Evolutionary conservation across 805 yeast genomes (phyloP), one percentile per base, ranked within the genome.

Genomic region (Kodamaea kaohsiungensis): DNA sequence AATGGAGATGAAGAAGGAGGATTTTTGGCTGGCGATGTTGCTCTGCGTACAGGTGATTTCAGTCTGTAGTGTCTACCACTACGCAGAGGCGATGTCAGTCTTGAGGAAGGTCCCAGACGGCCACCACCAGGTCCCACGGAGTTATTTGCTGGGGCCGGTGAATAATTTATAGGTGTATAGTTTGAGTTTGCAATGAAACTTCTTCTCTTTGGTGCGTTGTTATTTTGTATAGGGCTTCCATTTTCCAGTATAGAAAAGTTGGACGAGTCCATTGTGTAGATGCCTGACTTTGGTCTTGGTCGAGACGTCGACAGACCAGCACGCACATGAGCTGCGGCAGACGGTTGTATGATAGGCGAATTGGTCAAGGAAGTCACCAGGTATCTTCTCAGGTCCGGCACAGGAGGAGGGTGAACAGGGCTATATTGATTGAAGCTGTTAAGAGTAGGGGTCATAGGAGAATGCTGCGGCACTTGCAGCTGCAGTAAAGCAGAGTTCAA

Each of bases 1-100:
- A 88, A 88, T 1, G 92, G 92, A 17, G 48, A 38, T 16, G 46
- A 7, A 17, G 47, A 18, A 54, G 61, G 71, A 49, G 62, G 63
- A 4, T 61, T 47, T 47, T 66, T 71, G 16, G 61, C 17, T 0
- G 69, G 71, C 0, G 69, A 62, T 1, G 57, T 17, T 7, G 61
- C 39, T 42, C 66, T 40, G 46, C 66, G 52, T 1, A 63, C 66
- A 1, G 74, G 77, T 1, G 76, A 70, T 38, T 66, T 69, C 10
- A 70, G 57, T 19, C 75, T 53, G 27, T 65, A 63, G 6, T 66
- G 66, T n/a, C 71, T 62, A 16, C 57, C 62, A 22, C 63, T 48
- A 38, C 75, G 59, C 10, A 67, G 59, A 0, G 75, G 73, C 4
- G 76, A 70, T 1, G 67, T 30, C 13, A 69, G 60, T 17, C 69